A percentile compares a stretch with the other conserved stretches of the same genome.
Evolutionary conservation across 306 rosid genomes (phyloP).

Genomic region (Cucurbita maxima): DNA sequence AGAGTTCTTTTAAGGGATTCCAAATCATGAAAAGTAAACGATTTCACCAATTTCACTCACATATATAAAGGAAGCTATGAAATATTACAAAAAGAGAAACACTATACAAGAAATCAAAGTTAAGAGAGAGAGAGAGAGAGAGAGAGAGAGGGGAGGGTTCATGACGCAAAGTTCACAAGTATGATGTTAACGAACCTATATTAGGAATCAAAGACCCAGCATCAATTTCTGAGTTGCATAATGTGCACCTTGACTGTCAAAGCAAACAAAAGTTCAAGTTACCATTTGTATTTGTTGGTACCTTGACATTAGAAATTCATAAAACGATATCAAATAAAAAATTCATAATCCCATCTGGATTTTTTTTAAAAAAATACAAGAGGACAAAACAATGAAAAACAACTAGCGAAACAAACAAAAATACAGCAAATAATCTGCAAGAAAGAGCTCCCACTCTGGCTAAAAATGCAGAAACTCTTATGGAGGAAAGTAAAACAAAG

Average conservation of each 20-base stretch:
- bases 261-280: constrained; percentile 36
- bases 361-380: too few species aligned
- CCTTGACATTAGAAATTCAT: constrained; percentile 21
- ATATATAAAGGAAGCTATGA: background rate
- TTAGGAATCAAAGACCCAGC: constrained; percentile 64
- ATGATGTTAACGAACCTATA: constrained; percentile 31
- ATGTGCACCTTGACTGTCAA: constrained; percentile 77
- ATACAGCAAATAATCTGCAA: too few species aligned
- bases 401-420: too few species aligned
- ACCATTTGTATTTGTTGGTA: constrained; percentile 25
- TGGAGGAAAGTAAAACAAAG: too few species aligned
- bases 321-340: background rate
- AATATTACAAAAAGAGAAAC: background rate
- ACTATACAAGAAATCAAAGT: background rate
- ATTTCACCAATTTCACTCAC: background rate
- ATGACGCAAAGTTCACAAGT: background rate
- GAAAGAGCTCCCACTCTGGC: too few species aligned
- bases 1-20: background rate
- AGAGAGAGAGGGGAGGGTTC: background rate
- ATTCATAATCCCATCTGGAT: constrained; percentile 11
- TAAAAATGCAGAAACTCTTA: too few species aligned
- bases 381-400: too few species aligned
- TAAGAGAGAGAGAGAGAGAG: background rate
- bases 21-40: background rate
- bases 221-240: constrained; percentile 73